Base-by-base conservation (phyloP, 2,329 filamentous ascomycete genomes). In the Cladophialophora bantiana region DNA sequence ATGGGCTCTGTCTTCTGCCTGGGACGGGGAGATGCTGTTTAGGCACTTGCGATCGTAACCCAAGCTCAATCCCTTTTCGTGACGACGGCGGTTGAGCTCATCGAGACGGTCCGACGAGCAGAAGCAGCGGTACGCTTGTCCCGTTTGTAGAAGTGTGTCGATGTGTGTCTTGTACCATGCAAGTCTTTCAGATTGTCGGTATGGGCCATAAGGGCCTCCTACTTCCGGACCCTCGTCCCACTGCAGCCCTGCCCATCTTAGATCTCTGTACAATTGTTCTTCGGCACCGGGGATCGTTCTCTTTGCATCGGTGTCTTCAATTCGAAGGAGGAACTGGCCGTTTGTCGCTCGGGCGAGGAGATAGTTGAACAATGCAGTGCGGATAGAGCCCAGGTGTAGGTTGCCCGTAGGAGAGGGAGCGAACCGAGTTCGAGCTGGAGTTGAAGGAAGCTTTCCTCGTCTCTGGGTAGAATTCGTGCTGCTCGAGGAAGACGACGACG, bases 281-380 rank as follows among this genome's bases (percentile, higher is more conserved):
- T 97, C 93, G 1, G 95, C 93, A 75, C 90, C 93, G 0, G 83
- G 80, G 3, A 98, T 88, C 7, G 94, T 89, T 67, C 95, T 92
- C 91, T 95, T 79, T 84, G 92, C 91, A 55, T 73, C 71, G 4
- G 95, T 99, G 77, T 99, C 95, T 81, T 99, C 95, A 70, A 99
- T 89, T 9, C 95, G 88, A 58, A 99, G 81, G 10, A 99, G 80
- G 74, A 99, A 99, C 77, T 96, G 90, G 6, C 95, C 95, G 4
- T 90, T 89, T 0, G 95, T 97, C 2, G 90, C 88, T 74, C 89
- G 91, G 0, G 95, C 94, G n/a, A 96, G 84, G 4, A 99, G 82
- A 72, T 94, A 97, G 75, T 97, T 98, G 82, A 93, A 98, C n/a
- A 99, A 80, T 0, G 96, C 96, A 0, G 95, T 99, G 66, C 95